phyloP scores from a whole-genome alignment of 1,284 basidiomycete genomes.

The Kalmanozyma brasiliensis region DNA sequence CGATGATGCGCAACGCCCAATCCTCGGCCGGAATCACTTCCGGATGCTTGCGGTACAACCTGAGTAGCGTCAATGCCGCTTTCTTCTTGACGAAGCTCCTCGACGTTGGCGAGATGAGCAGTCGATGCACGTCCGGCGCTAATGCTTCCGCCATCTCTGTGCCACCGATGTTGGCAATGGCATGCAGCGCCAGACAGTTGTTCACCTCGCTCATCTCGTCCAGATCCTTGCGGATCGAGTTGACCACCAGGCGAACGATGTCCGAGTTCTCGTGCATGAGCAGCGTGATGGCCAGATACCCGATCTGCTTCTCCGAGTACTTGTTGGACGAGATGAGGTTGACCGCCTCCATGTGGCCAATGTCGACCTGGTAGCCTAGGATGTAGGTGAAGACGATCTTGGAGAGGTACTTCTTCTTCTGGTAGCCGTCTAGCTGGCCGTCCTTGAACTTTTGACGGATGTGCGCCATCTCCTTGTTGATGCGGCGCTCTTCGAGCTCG shows the following conservation, averaged over 20 bases:
- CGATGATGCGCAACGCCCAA: constrained; percentile 93
- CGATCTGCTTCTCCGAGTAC: constrained; percentile 99
- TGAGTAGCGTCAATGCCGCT: constrained; percentile 89
- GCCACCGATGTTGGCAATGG: constrained; percentile 96
- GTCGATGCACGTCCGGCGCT: constrained; percentile 88
- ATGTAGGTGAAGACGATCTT: constrained; percentile 99
- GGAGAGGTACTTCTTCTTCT: constrained; percentile 91
- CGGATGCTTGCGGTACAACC: constrained; percentile 94
- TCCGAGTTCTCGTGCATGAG: constrained; percentile 99
- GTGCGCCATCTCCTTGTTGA: constrained; percentile 99
- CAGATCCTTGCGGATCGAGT: constrained; percentile 96
- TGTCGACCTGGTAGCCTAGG: constrained; percentile 96
- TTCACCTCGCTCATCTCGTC: constrained; percentile 93
- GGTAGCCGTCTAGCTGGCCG: constrained; percentile 95
- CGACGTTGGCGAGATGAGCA: constrained; percentile 95
- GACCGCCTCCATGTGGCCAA: constrained; percentile 99
- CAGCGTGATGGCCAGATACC: constrained; percentile 94
- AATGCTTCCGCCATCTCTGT: constrained; percentile 98
- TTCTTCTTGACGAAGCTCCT: constrained; percentile 97
- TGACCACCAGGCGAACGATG: constrained; percentile 92
- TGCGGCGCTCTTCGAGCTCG: constrained; percentile 85
- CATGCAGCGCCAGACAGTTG: constrained; percentile 96
- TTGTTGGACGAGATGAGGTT: constrained; percentile 95
- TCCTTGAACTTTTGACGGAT: constrained; percentile 99
- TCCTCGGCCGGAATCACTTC: constrained; percentile 90